A percentile compares a stretch with the other conserved stretches of the same genome.
These are phyloP conservation scores for Suillus cothurnatus DNA, from an alignment of 768 basidiomycete genomes.

Conservation along the genomic window DNA sequence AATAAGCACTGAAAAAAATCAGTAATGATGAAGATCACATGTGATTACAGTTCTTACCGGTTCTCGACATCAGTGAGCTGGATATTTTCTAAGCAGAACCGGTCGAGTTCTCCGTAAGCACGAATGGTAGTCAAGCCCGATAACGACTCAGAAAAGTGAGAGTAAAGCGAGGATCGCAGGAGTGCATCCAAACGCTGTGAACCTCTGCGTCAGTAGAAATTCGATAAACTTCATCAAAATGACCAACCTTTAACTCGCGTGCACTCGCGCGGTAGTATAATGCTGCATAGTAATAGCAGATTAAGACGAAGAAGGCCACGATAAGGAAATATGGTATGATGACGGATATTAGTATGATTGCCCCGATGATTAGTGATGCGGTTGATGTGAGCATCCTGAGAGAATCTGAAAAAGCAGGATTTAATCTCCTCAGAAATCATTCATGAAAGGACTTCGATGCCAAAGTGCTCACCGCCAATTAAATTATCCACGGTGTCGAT, in stretches of 20 bases:
- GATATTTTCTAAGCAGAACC: conserved; percentile 78
- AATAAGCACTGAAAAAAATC: conserved; percentile 63
- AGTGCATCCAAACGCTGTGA: conserved; percentile 59
- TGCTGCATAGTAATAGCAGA: conserved; percentile 71
- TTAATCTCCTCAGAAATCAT: neutral
- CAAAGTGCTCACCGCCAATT: conserved; percentile 42
- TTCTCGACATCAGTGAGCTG: conserved; percentile 84
- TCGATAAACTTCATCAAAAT: neutral
- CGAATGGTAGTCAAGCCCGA: conserved; percentile 87
- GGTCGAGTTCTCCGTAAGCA: conserved; percentile 77
- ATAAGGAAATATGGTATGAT: conserved; percentile 86
- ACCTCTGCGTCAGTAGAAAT: conserved; percentile 4
- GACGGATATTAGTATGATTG: conserved; percentile 76
- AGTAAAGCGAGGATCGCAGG: neutral
- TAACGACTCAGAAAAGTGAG: conserved; percentile 64
- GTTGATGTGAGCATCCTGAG: conserved; percentile 74
- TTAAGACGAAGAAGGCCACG: conserved; percentile 58
- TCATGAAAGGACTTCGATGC: conserved; percentile 12
- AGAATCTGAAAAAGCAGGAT: conserved; percentile 46
- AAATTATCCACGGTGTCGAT: conserved; percentile 81
- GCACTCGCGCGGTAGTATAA: conserved; percentile 85
- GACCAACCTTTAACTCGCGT: conserved; percentile 75
- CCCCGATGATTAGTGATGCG: conserved; percentile 65
- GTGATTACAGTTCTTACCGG: conserved; percentile 40
- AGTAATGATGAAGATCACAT: conserved; percentile 22